Evolutionary conservation across 331 rosid species (phyloP).

Genomic region (Prunus yedoensis): DNA sequence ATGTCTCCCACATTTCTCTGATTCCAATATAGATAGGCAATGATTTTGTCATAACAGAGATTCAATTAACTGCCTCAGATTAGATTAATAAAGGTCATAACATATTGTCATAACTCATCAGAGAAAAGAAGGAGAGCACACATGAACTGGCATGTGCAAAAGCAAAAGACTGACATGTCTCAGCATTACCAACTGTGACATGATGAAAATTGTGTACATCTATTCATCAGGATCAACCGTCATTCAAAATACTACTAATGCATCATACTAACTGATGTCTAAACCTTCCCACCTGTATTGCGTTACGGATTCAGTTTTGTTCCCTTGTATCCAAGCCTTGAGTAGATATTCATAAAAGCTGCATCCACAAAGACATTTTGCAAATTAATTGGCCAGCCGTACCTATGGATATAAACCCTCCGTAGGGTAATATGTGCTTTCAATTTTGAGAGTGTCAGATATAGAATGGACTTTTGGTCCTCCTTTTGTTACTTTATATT

Average conservation of each 20-base stretch:
- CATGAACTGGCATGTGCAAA: background rate
- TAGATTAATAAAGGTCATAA: background rate
- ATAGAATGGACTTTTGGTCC: background rate
- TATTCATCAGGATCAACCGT: background rate
- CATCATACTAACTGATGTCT: background rate
- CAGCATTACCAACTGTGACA: background rate
- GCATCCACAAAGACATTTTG: conserved; percentile 5
- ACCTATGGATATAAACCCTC: conserved; percentile 1
- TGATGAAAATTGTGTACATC: background rate
- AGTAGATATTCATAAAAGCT: conserved; percentile 30
- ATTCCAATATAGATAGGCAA: background rate
- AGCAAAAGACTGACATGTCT: background rate
- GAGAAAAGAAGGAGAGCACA: no score
- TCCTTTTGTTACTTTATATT: background rate
- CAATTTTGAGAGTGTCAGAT: background rate
- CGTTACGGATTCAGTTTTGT: conserved; percentile 19
- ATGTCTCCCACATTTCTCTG: conserved; percentile 30
- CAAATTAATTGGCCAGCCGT: background rate
- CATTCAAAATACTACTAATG: background rate
- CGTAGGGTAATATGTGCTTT: background rate
- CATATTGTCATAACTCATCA: background rate
- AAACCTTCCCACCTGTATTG: conserved; percentile 20
- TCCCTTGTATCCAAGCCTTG: conserved; percentile 29
- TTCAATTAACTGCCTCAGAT: background rate
- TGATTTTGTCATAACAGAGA: conserved; percentile 1